Base-by-base conservation (phyloP, 768 basidiomycete species). In the Pleurotus salmoneostramineus region DNA sequence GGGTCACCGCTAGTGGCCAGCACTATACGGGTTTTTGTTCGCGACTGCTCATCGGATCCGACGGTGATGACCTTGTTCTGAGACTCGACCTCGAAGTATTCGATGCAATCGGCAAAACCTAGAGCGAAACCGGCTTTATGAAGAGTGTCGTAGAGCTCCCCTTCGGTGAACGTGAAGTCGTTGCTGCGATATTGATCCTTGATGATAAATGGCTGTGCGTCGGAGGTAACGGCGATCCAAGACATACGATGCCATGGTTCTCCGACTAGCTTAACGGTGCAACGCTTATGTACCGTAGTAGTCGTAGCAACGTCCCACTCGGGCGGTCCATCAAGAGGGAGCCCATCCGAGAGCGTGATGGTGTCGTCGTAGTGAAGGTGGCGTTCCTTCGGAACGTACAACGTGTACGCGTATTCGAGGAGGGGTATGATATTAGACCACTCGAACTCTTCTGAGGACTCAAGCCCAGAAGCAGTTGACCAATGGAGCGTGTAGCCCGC, bases 121-220 rank as follows among this genome's bases (percentile, higher is more conserved):
- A 32, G 31, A 1, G 35, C 56, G 6, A 21, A 4, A 17, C 56
- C 56, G 12, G 14, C 21, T n/a, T 36, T 10, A 32, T 57, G 56
- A 6, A 57, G 31, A 14, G 36, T 34, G n/a, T 57, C 14, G 56
- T 34, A 36, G 14, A 57, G 21, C 15, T 57, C 56, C 12, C 47
- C 17, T 42, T 57, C 56, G 15, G n/a, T 14, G 37, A 36, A 57
- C 10, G n/a, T 8, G 3, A 15, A 31, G 5, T 5, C 17, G 4
- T 45, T 32, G 37, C 34, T 36, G 3, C 56, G 14, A 21, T 57
- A 57, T 15, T 10, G 15, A 8, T 57, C 56, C 37, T 57, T 57
- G 56, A 57, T 57, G 2, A 57, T 15, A 48, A 27, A 14, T 27
- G 21, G n/a, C n/a, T n/a, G n/a, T 3, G 34, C 45, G 7, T 17